These are phyloP conservation scores for Fomitopsis serialis DNA, from an alignment of 768 basidiomycete genomes.

Conservation along the genomic window DNA sequence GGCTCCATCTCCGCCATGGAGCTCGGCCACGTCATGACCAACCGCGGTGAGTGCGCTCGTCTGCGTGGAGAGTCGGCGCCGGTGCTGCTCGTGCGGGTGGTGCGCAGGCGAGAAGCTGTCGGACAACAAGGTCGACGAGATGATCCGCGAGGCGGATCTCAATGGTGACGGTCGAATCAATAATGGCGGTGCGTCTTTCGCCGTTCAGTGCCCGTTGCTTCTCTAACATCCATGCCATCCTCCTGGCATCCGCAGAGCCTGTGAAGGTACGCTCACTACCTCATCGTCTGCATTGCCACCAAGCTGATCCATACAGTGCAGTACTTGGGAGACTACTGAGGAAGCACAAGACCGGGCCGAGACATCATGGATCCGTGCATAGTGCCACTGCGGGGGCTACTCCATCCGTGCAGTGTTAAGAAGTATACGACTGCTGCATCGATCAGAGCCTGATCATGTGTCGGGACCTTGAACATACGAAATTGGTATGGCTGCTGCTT, in stretches of 20 bases:
- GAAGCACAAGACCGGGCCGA: neutral
- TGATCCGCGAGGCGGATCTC: constrained; percentile 95
- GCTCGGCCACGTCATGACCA: constrained; percentile 88
- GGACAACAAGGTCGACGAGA: constrained; percentile 87
- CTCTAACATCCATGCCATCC: constrained; percentile 3
- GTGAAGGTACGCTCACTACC: constrained; percentile 46
- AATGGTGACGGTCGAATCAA: constrained; percentile 95
- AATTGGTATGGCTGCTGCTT: too few species aligned
- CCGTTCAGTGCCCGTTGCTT: constrained; percentile 3
- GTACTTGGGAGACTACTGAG: neutral
- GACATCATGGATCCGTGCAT: neutral
- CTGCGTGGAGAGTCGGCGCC: neutral
- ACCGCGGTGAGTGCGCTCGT: constrained; percentile 54
- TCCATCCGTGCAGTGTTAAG: too few species aligned
- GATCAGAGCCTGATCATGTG: too few species aligned
- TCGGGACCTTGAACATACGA: too few species aligned
- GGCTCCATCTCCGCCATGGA: constrained; percentile 86
- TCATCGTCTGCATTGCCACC: neutral
- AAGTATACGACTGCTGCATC: too few species aligned
- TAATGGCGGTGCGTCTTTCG: constrained; percentile 60
- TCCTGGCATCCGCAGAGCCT: constrained; percentile 47
- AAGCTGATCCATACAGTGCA: neutral
- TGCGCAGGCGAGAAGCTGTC: constrained; percentile 75
- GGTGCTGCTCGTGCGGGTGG: constrained; percentile 1
- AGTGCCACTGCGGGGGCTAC: neutral